Base-by-base conservation (phyloP, 1,139 yeast species). In the Taphrina sp. region DNA sequence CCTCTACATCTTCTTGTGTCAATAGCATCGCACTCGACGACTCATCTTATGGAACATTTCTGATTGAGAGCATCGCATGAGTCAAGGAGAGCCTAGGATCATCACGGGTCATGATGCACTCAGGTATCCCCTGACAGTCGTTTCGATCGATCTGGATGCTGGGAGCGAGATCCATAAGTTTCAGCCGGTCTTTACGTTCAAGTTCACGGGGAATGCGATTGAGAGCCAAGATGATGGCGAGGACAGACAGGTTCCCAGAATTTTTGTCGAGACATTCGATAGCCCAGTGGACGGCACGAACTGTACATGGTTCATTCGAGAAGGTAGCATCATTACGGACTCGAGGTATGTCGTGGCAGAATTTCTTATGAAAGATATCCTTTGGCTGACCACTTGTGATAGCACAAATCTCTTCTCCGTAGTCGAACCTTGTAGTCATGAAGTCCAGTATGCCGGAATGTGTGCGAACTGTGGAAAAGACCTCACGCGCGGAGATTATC, bases 391-490 rank as follows among this genome's bases (percentile, higher is more conserved):
- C 29, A 14, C 14, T 34, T n/a, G 16, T 77, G 82, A 37, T 71
- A 75, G 45, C 7, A 34, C 44, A 19, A 12, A 20, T 8, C 41
- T 49, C 8, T 49, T 39, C 46, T 38, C 54, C n/a, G 76, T 92
- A 14, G 69, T 74, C 44, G 96, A 94, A 66, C 90, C 95, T 0
- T 92, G 99, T 66, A 77, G 88, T 8, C 99, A 92, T 68, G 81
- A 94, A 0, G 92, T 94, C n/a, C 96, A 92, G 64, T 92, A 85
- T 66, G 95, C 95, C 16, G 98, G 98, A 0, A 74, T 92, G 44
- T 92, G 99, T 73, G 97, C 96, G 0, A 72, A 89, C 31, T 92
- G 99, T 69, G 98, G 98, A 83, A 62, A 89, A 82, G 61, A 63
- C 41, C 42, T 64, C 24, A 63, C 64, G 4, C 54, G 37, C 58